Evolutionary conservation across 805 yeast genomes (phyloP).

Genomic region (Blastobotrys americana): DNA sequence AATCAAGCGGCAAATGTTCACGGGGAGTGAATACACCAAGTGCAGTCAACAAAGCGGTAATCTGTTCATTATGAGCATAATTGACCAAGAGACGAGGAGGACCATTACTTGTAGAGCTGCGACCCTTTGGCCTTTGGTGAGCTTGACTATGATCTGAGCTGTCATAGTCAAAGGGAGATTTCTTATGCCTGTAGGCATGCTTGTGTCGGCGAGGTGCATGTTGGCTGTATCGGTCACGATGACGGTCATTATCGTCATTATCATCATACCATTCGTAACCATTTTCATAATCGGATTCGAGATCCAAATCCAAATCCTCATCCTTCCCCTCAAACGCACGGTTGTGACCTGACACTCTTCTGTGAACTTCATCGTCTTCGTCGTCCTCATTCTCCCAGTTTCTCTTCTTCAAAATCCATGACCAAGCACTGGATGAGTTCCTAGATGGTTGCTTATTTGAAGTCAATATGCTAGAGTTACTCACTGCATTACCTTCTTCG

Average conservation of each 20-base stretch:
- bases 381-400: not conserved
- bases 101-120: not conserved
- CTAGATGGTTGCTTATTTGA: too few relatives aligned
- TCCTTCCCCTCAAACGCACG: too few relatives aligned
- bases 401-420: not conserved
- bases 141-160: not conserved
- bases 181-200: not conserved
- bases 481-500: not conserved
- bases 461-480: not conserved
- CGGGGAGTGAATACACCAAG: not conserved
- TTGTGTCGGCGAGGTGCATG: not conserved
- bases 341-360: too few relatives aligned
- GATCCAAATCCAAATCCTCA: not conserved
- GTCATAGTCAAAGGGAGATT: too few relatives aligned
- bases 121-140: not conserved
- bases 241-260: not conserved
- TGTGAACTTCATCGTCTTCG: not conserved
- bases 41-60: not conserved
- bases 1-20: not conserved
- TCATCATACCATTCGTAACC: not conserved
- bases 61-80: not conserved
- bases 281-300: not conserved
- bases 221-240: not conserved
- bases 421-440: not conserved
- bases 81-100: not conserved